These are phyloP conservation scores for Ophiostoma ips DNA, from an alignment of 2,329 filamentous ascomycete species.

Conservation along the genomic window DNA sequence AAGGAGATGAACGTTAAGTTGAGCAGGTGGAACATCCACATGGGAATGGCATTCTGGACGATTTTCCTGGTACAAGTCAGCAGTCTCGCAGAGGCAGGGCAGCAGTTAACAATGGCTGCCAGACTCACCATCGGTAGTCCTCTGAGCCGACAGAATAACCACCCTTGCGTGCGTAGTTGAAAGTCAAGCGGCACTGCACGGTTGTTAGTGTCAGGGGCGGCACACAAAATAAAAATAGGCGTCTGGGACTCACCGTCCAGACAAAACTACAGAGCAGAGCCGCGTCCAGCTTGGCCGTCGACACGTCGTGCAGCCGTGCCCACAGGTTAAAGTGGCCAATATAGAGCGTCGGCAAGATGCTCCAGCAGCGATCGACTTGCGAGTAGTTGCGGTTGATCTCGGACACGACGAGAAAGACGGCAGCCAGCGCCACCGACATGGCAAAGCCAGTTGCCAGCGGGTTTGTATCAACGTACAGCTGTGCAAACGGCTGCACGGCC, in stretches of 20 bases:
- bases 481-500: constrained; percentile 28
- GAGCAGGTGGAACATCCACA: constrained; percentile 62
- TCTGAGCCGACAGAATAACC: constrained; percentile 82
- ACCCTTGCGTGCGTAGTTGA: constrained; percentile 92
- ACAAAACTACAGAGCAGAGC: constrained; percentile 54
- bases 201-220: constrained; percentile 14
- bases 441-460: constrained; percentile 65
- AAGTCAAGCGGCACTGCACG: constrained; percentile 64
- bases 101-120: too few relatives aligned
- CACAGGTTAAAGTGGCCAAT: constrained; percentile 74
- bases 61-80: constrained; percentile 51
- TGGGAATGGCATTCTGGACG: constrained; percentile 50
- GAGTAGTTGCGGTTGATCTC: constrained; percentile 91
- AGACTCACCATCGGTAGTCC: constrained; percentile 70
- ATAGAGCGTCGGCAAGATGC: constrained; percentile 74
- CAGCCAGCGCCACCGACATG: constrained; percentile 55
- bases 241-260: constrained; percentile 56
- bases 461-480: constrained; percentile 70
- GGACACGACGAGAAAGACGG: constrained; percentile 58
- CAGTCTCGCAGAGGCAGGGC: too few relatives aligned
- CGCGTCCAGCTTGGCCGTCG: constrained; percentile 57
- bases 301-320: constrained; percentile 60
- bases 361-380: constrained; percentile 92
- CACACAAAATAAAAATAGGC: neutral
- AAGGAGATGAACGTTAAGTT: constrained; percentile 84